Evolutionary conservation across 2,329 filamentous ascomycete species (phyloP).

Genomic region (Phialophora expanda): DNA sequence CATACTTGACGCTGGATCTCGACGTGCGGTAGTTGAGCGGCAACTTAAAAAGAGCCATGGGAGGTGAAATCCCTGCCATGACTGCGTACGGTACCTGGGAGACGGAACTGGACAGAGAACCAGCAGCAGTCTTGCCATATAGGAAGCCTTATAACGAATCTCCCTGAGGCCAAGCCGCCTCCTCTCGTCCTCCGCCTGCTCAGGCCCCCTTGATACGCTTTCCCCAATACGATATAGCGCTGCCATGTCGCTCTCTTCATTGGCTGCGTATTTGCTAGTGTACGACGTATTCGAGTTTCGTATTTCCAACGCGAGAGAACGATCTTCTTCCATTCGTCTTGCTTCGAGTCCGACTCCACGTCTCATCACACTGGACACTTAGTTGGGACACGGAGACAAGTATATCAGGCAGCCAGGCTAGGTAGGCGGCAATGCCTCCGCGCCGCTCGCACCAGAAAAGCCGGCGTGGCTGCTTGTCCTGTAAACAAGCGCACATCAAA

Average conservation of each 20-base stretch:
- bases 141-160: not conserved
- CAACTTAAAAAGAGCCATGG: not conserved
- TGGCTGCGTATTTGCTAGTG: not conserved
- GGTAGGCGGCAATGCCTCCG: slow-evolving; percentile 7
- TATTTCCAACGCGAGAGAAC: not conserved
- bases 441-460: slow-evolving; percentile 29
- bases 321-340: not conserved
- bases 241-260: not conserved
- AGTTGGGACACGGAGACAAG: too few relatives aligned
- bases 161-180: not conserved
- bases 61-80: not conserved
- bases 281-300: slow-evolving; percentile 4
- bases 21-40: not conserved
- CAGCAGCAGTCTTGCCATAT: not conserved
- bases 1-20: not conserved
- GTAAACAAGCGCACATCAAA: slow-evolving; percentile 27
- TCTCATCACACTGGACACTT: not conserved
- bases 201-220: not conserved
- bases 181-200: not conserved
- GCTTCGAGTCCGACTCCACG: not conserved
- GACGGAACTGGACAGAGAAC: not conserved
- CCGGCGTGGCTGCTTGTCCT: slow-evolving; percentile 25
- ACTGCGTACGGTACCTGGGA: not conserved
- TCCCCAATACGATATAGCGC: not conserved
- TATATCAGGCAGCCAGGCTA: not conserved